These are phyloP conservation scores for Pseudopyrenochaeta lycopersici DNA, from an alignment of 2,329 filamentous ascomycete species.

Conservation along the genomic window DNA sequence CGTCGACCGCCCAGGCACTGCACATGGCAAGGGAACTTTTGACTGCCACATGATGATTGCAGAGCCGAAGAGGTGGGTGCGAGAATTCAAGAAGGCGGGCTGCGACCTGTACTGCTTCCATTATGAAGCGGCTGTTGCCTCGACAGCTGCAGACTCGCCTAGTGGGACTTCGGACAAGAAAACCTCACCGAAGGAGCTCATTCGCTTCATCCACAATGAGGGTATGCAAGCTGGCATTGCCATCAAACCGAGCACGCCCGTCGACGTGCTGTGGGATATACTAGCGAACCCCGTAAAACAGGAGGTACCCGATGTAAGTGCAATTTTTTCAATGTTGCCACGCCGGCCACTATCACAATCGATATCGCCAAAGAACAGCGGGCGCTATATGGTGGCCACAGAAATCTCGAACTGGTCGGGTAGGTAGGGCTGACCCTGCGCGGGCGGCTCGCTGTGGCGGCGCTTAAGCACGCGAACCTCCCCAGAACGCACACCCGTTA, in stretches of 20 bases:
- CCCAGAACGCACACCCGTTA: constrained; percentile 23
- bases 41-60: constrained; percentile 99
- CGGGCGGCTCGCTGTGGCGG: constrained; percentile 38
- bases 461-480: constrained; percentile 42
- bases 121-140: constrained; percentile 90
- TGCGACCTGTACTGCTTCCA: constrained; percentile 99
- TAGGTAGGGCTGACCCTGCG: constrained; percentile 30
- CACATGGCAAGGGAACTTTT: constrained; percentile 86
- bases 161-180: constrained; percentile 72
- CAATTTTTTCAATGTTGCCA: not conserved
- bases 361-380: constrained; percentile 22
- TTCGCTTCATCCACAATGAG: constrained; percentile 87
- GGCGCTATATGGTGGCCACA: constrained; percentile 22
- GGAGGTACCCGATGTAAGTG: constrained; percentile 87
- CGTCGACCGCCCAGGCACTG: constrained; percentile 76
- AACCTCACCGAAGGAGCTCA: constrained; percentile 84
- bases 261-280: constrained; percentile 92
- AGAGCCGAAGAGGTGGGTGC: constrained; percentile 99
- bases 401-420: constrained; percentile 20
- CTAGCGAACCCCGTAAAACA: constrained; percentile 75
- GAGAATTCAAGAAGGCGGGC: constrained; percentile 90
- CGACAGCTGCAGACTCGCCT: constrained; percentile 83
- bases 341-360: constrained; percentile 15
- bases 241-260: constrained; percentile 90
- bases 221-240: constrained; percentile 93